phyloP scores from a whole-genome alignment of 176 grass and related monocot genomes.

The Eleusine indica region DNA sequence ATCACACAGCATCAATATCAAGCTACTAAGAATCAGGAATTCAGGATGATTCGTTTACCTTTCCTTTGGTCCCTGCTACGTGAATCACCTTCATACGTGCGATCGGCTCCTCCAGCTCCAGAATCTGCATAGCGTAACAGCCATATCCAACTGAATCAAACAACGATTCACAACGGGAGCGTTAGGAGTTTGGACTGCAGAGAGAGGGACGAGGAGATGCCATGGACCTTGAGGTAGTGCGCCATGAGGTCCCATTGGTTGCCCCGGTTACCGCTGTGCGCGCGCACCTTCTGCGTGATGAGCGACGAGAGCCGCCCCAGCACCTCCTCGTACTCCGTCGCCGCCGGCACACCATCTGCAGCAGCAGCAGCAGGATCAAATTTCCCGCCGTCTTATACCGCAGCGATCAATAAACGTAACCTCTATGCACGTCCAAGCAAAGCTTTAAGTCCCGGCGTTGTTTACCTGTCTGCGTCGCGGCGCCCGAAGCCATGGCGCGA shows the following conservation, averaged over 20 bases:
- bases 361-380: neutral
- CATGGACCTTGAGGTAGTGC: slow-evolving; percentile 70
- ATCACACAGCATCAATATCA: neutral
- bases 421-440: neutral
- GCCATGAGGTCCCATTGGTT: slow-evolving; percentile 86
- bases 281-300: slow-evolving; percentile 76
- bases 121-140: slow-evolving; percentile 42
- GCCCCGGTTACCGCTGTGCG: slow-evolving; percentile 64
- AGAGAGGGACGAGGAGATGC: neutral
- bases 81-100: slow-evolving; percentile 79
- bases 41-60: slow-evolving; percentile 49
- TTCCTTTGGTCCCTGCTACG: slow-evolving; percentile 91
- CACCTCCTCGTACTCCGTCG: slow-evolving; percentile 71
- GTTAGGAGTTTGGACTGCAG: too few relatives aligned
- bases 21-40: neutral
- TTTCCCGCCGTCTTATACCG: neutral
- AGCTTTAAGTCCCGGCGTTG: neutral
- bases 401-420: neutral
- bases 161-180: neutral
- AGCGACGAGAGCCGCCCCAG: slow-evolving; percentile 75
- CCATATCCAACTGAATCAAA: slow-evolving; percentile 9
- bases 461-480: slow-evolving; percentile 36
- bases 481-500: slow-evolving; percentile 42
- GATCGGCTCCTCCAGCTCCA: slow-evolving; percentile 73
- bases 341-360: slow-evolving; percentile 5